Conservation (phyloP, 163 green algal species). For the Scenedesmus sp. region DNA sequence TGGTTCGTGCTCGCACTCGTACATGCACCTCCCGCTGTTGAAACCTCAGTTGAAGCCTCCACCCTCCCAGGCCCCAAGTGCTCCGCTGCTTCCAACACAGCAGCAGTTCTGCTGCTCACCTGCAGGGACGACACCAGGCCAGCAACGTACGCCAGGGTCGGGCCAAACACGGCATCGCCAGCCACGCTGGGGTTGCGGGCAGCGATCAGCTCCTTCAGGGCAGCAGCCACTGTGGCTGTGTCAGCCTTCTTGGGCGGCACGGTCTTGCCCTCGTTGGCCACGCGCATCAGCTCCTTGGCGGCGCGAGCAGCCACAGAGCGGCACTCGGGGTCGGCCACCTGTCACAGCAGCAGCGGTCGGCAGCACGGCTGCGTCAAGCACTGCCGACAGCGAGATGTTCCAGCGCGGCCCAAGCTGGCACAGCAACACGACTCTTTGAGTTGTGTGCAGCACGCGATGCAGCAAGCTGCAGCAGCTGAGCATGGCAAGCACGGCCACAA, state of each 20-base stretch:
- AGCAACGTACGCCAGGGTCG: slow-evolving; percentile 66
- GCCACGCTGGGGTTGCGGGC: slow-evolving; percentile 53
- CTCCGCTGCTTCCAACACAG: no score
- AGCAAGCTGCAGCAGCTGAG: no score
- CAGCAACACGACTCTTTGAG: no score
- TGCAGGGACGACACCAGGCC: slow-evolving; percentile 74
- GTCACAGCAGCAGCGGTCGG: slow-evolving; percentile 16
- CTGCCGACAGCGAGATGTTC: no score
- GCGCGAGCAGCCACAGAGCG: slow-evolving; percentile 79
- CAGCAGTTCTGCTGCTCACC: background rate
- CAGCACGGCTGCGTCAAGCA: background rate
- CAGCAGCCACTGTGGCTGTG: slow-evolving; percentile 48
- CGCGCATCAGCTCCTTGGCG: slow-evolving; percentile 73
- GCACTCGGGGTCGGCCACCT: slow-evolving; percentile 93
- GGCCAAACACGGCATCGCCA: slow-evolving; percentile 55
- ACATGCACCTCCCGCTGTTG: no score
- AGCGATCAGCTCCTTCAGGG: slow-evolving; percentile 62
- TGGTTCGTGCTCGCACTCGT: no score
- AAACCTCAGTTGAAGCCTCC: no score
- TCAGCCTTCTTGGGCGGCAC: slow-evolving; percentile 63
- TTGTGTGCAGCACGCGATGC: no score
- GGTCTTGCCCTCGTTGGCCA: slow-evolving; percentile 72
- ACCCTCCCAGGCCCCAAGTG: no score
- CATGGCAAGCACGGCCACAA: no score
- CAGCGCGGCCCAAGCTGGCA: no score